Base-by-base conservation (phyloP, 2,329 filamentous ascomycete species). In the Aureobasidium musti region DNA sequence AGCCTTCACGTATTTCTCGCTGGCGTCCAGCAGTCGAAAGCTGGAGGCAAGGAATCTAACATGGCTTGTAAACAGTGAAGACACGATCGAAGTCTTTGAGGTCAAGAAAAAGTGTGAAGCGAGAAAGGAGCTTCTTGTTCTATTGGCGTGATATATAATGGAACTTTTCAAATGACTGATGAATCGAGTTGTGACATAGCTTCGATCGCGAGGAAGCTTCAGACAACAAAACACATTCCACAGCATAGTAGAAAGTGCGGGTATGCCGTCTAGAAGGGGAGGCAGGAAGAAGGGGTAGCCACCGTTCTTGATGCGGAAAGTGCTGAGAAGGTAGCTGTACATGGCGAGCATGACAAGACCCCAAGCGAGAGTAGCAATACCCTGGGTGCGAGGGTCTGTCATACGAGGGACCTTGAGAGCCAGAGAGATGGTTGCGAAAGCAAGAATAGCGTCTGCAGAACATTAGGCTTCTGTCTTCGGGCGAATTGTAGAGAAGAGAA, bases 241-340 rank as follows among this genome's bases (percentile, higher is more conserved):
- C 17, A 10, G 7, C 10, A 52, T 19, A n/a, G 7, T 17, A 33
- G 19, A n/a, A 14, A 8, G 13, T 19, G 2, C 7, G 19, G 19
- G 2, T 3, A 33, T 10, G 26, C 35, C 47, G 21, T 33, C 17
- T 82, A 89, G 79, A 99, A 98, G 13, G 13, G 95, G 95, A 65
- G 95, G 95, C 69, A 99, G 84, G 75, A 88, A 92, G 80, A 98
- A 97, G 19, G 93, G 93, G 79, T 99, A 99, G 28, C 92, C 92
- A 39, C 88, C 88, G 76, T 98, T 99, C 88, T 99, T 99, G 73
- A 90, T 83, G 73, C 93, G 88, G 85, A 99, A 99, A 69, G 97
- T 83, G 79, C 91, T 97, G 71, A 99, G 85, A 70, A 99, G 83
- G 80, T 97, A 95, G 81, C 93, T 96, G 83, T 98, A 98, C 80